Evolutionary conservation across 768 basidiomycete species (phyloP), one percentile per base, ranked within the genome.

Genomic region (Auriscalpium orientale): DNA sequence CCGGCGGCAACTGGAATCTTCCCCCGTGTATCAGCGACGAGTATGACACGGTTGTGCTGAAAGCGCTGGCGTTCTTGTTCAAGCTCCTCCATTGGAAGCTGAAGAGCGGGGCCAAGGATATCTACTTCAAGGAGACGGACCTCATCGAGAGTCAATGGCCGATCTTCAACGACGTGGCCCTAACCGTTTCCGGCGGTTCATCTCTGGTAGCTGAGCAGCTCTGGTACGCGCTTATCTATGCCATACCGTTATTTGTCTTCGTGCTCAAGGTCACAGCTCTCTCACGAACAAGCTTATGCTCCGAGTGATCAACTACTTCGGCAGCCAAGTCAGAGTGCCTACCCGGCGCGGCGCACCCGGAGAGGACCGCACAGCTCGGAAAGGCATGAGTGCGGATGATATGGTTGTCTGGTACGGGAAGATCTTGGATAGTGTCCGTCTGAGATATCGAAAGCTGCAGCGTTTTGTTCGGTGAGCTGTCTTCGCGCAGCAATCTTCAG

Each of bases 61-160:
- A 95, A 58, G 90, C 90, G 3, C 73, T 98, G 58, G 79, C 83
- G 8, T 84, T 85, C 66, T 95, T 98, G 72, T 99, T 99, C 79
- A 87, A 82, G 66, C 77, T 99, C 36, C 85, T 98, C 20, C 92
- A 95, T 62, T 93, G 89, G 89, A 95, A 98, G 69, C 78, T 99
- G 52, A 95, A 95, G 75, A 89, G 90, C 60, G 91, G 89, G 18
- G 80, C 85, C 57, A 93, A 91, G 68, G 89, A 88, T 18, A 91
- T 95, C 48, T 90, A 95, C 70, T 95, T 98, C 77, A 93, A 95
- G 67, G 97, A 99, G 75, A 97, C 95, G 0, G 95, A 98, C 67
- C 84, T 98, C n/a, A 78, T 99, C 38, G 97, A 99, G 67, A 85
- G 88, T 7, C 94, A 98, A 64, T 95, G 94, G 90, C 86, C 89